A percentile compares a stretch with the other conserved stretches of the same genome.
Conservation (phyloP, 345 rosid species). For the Citrus reticulata region DNA sequence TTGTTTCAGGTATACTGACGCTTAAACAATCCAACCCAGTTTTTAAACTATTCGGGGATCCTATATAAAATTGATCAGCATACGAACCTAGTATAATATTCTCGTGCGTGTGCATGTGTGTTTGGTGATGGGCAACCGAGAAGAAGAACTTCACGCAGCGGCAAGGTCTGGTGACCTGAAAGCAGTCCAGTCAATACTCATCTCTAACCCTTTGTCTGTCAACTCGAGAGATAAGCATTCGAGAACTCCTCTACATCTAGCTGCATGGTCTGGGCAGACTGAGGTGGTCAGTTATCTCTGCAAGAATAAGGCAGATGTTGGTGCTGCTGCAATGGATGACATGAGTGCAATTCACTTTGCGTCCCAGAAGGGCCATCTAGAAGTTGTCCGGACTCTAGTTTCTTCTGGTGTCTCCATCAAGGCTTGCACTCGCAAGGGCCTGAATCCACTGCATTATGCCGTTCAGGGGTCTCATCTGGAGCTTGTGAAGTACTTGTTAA, state of each 20-base stretch:
- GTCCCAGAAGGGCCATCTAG: slow-evolving; percentile 89
- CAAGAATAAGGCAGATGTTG: slow-evolving; percentile 88
- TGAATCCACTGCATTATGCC: slow-evolving; percentile 89
- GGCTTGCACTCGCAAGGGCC: slow-evolving; percentile 74
- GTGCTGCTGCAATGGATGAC: slow-evolving; percentile 96
- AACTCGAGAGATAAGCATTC: slow-evolving; percentile 96
- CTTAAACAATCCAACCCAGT: not conserved
- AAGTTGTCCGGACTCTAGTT: slow-evolving; percentile 56
- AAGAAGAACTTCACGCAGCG: slow-evolving; percentile 61
- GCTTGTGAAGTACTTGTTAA: slow-evolving; percentile 64
- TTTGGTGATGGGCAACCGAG: slow-evolving; percentile 22
- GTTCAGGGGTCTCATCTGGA: slow-evolving; percentile 85
- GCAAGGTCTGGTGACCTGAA: slow-evolving; percentile 89
- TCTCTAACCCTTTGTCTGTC: slow-evolving; percentile 59
- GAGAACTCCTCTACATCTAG: slow-evolving; percentile 89
- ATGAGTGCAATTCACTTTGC: slow-evolving; percentile 99
- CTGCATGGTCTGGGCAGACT: slow-evolving; percentile 93
- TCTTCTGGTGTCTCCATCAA: slow-evolving; percentile 68
- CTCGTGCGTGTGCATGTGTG: not conserved
- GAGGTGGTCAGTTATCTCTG: slow-evolving; percentile 75
- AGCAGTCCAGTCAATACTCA: slow-evolving; percentile 54
- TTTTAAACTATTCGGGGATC: not conserved
- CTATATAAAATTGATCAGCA: not conserved
- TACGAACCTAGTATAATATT: too few species aligned
- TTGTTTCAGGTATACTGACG: not conserved